These are phyloP conservation scores for Dactylellina haptotyla DNA, from an alignment of 2,329 filamentous ascomycete species.

Conservation along the genomic window DNA sequence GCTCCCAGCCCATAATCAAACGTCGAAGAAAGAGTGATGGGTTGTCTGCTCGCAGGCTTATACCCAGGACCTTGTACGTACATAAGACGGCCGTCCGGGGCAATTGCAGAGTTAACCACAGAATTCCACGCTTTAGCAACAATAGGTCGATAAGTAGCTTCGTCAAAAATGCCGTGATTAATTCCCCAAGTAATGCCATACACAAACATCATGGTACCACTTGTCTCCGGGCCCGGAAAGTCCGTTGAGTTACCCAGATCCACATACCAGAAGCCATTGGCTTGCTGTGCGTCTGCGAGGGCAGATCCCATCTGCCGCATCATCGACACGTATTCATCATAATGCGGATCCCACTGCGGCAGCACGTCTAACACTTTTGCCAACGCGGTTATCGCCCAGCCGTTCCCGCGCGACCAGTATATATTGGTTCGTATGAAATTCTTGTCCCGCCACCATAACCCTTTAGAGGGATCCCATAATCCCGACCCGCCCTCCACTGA, in stretches of 20 bases:
- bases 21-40: slow-evolving; percentile 6
- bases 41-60: slow-evolving; percentile 18
- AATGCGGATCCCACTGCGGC: slow-evolving; percentile 21
- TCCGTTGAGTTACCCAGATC: slow-evolving; percentile 29
- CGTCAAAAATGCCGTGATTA: slow-evolving; percentile 25
- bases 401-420: slow-evolving; percentile 39
- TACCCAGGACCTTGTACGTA: slow-evolving; percentile 25
- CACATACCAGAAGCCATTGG: slow-evolving; percentile 34
- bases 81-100: slow-evolving; percentile 6
- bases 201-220: slow-evolving; percentile 30
- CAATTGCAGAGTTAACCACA: slow-evolving; percentile 9
- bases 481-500: slow-evolving; percentile 17
- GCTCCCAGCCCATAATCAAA: slow-evolving; percentile 21
- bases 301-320: slow-evolving; percentile 26
- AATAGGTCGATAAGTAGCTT: slow-evolving; percentile 19
- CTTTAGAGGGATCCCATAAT: slow-evolving; percentile 24
- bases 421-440: slow-evolving; percentile 24
- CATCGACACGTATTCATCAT: slow-evolving; percentile 28
- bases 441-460: slow-evolving; percentile 37
- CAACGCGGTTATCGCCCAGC: slow-evolving; percentile 34
- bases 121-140: slow-evolving; percentile 24
- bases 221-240: slow-evolving; percentile 27
- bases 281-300: slow-evolving; percentile 11
- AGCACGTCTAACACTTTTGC: slow-evolving; percentile 30
- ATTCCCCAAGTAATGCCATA: slow-evolving; percentile 37